Conservation (phyloP, 208 protist genomes). For the Trypanosoma conorhini region DNA sequence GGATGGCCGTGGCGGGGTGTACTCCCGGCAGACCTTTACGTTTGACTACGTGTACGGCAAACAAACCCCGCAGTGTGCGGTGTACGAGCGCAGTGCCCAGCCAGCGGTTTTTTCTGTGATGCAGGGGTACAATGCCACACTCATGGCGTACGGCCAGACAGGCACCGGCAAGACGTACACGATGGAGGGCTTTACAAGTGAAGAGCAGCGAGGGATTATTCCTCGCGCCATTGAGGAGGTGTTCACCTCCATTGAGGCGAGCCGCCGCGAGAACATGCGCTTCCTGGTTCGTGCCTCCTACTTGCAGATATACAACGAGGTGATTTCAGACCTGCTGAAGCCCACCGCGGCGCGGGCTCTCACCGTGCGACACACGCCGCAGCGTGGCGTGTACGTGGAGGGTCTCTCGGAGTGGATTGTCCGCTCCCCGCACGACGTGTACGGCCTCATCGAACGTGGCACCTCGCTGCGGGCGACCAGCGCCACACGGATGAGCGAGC, state of each 20-base stretch:
- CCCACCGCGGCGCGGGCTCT: conserved; percentile 32
- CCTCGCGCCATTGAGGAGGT: conserved; percentile 64
- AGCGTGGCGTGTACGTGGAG: conserved; percentile 92
- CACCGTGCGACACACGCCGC: conserved; percentile 63
- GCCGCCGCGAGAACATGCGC: conserved; percentile 23
- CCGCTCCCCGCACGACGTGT: conserved; percentile 88
- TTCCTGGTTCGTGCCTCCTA: conserved; percentile 74
- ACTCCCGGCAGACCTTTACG: conserved; percentile 72
- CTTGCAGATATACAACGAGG: conserved; percentile 93
- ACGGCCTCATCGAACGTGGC: conserved; percentile 86
- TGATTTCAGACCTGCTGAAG: conserved; percentile 79
- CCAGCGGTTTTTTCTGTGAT: conserved; percentile 75
- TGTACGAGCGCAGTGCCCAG: conserved; percentile 77
- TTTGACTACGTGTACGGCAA: conserved; percentile 70
- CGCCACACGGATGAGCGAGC: conserved; percentile 91
- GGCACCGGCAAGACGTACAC: conserved; percentile 89
- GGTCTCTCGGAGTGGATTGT: conserved; percentile 92
- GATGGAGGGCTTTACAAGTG: conserved; percentile 86
- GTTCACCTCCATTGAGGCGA: conserved; percentile 44
- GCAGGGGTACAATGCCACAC: conserved; percentile 82
- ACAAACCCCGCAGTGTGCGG: conserved; percentile 49
- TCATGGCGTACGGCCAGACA: conserved; percentile 91
- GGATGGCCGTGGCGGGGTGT: conserved; percentile 46
- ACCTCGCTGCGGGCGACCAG: conserved; percentile 61
- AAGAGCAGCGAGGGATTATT: conserved; percentile 83